These are phyloP conservation scores for Globisporangium iwayamae DNA, from an alignment of 352 stramenopile species.

Conservation along the genomic window DNA sequence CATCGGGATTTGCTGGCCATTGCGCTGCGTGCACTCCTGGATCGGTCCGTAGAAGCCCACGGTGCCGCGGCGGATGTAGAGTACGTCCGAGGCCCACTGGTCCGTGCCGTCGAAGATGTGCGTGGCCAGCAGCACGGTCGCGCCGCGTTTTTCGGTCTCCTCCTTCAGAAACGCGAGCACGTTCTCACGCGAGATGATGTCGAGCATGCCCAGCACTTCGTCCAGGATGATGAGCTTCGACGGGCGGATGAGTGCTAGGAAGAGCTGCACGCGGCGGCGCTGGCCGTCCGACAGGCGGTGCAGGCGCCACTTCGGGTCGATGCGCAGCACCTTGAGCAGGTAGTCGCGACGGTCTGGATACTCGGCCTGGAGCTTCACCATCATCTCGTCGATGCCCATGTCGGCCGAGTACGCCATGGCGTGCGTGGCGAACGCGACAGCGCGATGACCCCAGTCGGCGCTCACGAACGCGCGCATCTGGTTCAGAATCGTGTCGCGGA, in stretches of 20 bases:
- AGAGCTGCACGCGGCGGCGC: conserved; percentile 93
- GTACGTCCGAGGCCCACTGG: conserved; percentile 93
- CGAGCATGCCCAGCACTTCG: conserved; percentile 96
- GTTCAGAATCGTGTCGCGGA: conserved; percentile 95
- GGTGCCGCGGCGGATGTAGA: conserved; percentile 83
- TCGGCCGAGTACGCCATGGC: conserved; percentile 90
- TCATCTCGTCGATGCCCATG: conserved; percentile 96
- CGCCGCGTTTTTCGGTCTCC: conserved; percentile 53
- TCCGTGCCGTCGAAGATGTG: conserved; percentile 99
- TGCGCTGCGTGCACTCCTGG: conserved; percentile 66
- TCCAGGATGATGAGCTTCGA: conserved; percentile 98
- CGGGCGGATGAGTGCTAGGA: conserved; percentile 93
- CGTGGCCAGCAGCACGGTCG: conserved; percentile 78
- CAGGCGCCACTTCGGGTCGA: conserved; percentile 92
- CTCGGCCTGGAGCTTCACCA: conserved; percentile 92
- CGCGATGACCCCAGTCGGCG: conserved; percentile 95
- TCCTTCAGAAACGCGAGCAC: conserved; percentile 92
- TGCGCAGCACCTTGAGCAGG: conserved; percentile 93
- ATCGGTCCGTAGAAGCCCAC: conserved; percentile 58
- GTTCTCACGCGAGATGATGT: conserved; percentile 94
- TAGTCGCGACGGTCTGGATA: conserved; percentile 93
- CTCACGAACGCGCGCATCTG: conserved; percentile 92
- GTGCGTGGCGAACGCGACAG: conserved; percentile 93
- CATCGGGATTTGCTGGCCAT: conserved; percentile 78
- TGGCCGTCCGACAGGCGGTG: conserved; percentile 81